Percentiles rank a stretch among this genome's conserved stretches.
phyloP scores from a whole-genome alignment of 208 protist genomes.

The Crithidia bombi region DNA sequence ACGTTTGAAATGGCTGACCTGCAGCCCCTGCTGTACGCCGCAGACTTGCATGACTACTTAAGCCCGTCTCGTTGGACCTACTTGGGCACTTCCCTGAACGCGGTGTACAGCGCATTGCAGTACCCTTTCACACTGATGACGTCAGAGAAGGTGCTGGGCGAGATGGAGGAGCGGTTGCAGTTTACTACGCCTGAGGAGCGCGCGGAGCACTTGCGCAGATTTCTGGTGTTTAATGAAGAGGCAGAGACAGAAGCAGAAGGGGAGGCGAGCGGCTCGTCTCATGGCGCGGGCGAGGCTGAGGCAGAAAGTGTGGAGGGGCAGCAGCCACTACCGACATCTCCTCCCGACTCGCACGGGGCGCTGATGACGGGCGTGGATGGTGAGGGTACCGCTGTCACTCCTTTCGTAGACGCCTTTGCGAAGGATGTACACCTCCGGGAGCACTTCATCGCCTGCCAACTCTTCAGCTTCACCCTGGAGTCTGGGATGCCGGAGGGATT shows the following conservation, averaged over 20 bases:
- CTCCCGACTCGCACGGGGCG: not conserved
- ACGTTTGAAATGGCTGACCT: constrained; percentile 52
- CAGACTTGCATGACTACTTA: constrained; percentile 68
- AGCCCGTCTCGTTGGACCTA: constrained; percentile 38
- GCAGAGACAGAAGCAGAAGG: not conserved
- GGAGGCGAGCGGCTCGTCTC: not conserved
- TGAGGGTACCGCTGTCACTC: constrained; percentile 37
- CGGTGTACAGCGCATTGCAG: constrained; percentile 42
- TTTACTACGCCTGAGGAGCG: constrained; percentile 2
- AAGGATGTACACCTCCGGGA: constrained; percentile 39
- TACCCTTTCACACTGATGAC: constrained; percentile 71
- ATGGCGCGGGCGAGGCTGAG: not conserved
- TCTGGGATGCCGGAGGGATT: constrained; percentile 76
- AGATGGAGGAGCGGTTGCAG: constrained; percentile 50
- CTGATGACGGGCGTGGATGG: not conserved
- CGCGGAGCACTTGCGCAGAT: not conserved
- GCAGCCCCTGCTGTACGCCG: constrained; percentile 64
- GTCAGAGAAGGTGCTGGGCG: constrained; percentile 42
- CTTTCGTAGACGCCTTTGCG: constrained; percentile 45
- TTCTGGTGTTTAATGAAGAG: not conserved
- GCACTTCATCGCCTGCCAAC: constrained; percentile 53
- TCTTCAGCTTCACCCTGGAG: constrained; percentile 55
- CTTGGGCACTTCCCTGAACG: constrained; percentile 27
- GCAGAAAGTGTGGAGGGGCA: not conserved
- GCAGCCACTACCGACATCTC: not conserved